These are phyloP conservation scores for Daldinia sp. DNA, from an alignment of 2,329 filamentous ascomycete genomes.

Conservation along the genomic window DNA sequence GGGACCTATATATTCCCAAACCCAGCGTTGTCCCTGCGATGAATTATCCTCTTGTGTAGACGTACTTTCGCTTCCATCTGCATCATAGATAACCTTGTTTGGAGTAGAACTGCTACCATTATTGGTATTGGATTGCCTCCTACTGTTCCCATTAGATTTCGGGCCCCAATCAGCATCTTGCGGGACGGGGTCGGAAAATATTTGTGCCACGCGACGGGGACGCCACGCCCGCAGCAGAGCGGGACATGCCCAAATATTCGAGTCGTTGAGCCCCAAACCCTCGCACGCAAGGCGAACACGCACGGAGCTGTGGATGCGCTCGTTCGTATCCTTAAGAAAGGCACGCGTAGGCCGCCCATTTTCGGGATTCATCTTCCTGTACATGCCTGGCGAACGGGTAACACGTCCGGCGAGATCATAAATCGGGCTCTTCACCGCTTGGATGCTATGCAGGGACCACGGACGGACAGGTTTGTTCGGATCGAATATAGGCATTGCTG, in stretches of 20 bases:
- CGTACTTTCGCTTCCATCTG: constrained; percentile 24
- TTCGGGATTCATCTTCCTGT: constrained; percentile 54
- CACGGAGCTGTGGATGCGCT: constrained; percentile 63
- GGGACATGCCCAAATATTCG: constrained; percentile 55
- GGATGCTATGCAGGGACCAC: constrained; percentile 58
- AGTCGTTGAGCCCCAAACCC: constrained; percentile 60
- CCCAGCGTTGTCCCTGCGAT: constrained; percentile 53
- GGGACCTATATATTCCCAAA: constrained; percentile 62
- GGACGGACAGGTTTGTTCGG: constrained; percentile 57
- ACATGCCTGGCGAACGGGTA: constrained; percentile 57
- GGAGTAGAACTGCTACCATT: constrained; percentile 22
- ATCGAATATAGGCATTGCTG: constrained; percentile 57
- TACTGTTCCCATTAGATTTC: background rate
- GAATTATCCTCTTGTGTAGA: background rate
- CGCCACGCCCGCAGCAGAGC: constrained; percentile 56
- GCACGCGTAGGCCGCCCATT: constrained; percentile 48
- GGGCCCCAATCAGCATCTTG: constrained; percentile 37
- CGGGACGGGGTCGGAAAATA: constrained; percentile 49
- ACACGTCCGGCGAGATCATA: constrained; percentile 56
- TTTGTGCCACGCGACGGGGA: constrained; percentile 48
- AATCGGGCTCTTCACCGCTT: constrained; percentile 49
- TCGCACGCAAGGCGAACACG: constrained; percentile 60
- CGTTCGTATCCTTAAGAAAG: constrained; percentile 62
- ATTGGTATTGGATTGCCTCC: constrained; percentile 33
- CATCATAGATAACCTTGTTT: constrained; percentile 28